Percentiles rank a stretch among this genome's conserved stretches.
phyloP scores from a whole-genome alignment of 805 yeast species.

The Clavispora vitiphila region DNA sequence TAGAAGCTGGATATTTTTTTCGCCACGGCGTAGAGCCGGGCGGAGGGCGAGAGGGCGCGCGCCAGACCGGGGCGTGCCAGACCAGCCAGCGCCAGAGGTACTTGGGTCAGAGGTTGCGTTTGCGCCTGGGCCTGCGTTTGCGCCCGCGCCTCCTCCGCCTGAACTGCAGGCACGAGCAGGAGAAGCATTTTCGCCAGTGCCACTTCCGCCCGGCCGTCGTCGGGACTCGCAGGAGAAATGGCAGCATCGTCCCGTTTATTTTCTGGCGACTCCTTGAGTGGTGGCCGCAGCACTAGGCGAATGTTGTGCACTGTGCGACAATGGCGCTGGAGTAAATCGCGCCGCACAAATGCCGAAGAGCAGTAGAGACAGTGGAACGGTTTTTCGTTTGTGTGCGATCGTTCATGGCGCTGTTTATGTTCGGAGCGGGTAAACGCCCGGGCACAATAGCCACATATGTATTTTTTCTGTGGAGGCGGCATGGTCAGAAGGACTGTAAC shows the following conservation, averaged over 20 bases:
- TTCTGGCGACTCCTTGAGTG: not conserved
- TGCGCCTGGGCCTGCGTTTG: constrained; percentile 5
- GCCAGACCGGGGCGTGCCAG: too few species aligned
- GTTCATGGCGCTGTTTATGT: constrained; percentile 72
- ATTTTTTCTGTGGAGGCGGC: constrained; percentile 48
- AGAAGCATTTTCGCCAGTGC: constrained; percentile 7
- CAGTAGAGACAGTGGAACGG: constrained; percentile 74
- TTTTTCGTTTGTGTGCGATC: constrained; percentile 75
- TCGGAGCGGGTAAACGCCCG: constrained; percentile 76
- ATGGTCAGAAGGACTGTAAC: constrained; percentile 1
- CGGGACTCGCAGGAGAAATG: too few species aligned
- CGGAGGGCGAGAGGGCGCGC: not conserved
- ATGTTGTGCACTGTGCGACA: constrained; percentile 68
- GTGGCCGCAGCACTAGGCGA: constrained; percentile 9
- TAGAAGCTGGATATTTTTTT: constrained; percentile 18
- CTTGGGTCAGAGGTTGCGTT: too few species aligned
- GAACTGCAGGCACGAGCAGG: constrained; percentile 1
- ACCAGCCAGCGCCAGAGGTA: too few species aligned
- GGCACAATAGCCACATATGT: constrained; percentile 75
- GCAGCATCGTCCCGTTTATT: too few species aligned
- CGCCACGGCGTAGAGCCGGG: constrained; percentile 24
- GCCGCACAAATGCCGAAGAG: constrained; percentile 66
- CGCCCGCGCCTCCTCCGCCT: constrained; percentile 1
- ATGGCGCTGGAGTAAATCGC: constrained; percentile 74
- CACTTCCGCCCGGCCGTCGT: not conserved